Base-by-base conservation (phyloP, 1,284 basidiomycete species). In the Sporisorium graminicola region DNA sequence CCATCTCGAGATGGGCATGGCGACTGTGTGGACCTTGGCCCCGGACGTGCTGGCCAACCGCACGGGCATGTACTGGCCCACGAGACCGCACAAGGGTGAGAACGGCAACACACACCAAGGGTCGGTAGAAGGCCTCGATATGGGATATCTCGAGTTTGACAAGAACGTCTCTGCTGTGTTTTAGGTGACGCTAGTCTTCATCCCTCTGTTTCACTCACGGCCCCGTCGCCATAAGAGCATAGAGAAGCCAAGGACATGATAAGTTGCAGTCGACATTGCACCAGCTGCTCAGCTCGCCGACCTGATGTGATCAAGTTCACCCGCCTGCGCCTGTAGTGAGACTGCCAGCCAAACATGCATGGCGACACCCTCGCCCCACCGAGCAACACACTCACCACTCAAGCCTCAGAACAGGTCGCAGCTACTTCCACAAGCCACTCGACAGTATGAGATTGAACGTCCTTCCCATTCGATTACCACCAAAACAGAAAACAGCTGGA, bases 1-100 rank as follows among this genome's bases (percentile, higher is more conserved):
- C 20, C 80, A 82, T 51, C 43, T 72, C 3, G 43, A 62, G 5
- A 82, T 82, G 79, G 80, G 80, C 20, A 82, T 82, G 80, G 61
- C 58, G 0, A 70, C 68, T 1, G 70, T 67, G 0, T 75, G 72
- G 71, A 60, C 71, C 2, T 51, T 82, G 4, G 74, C 56, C 1
- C 64, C 71, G 0, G 49, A 66, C 2, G 6, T 55, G 8, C 37
- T 79, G 2, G 54, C 37, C 6, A 22, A 64, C 13, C 20, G 46
- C 7, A 35, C 27, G 7, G 50, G 53, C 1, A 31, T 52, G 14
- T 64, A 70, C 42, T 57, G 53, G 61, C 60, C 57, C 3, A 59
- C n/a, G n/a, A n/a, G n/a, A n/a, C n/a, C n/a, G n/a, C n/a, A n/a
- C n/a, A 9, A n/a, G 24, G 18, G n/a, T 1, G 14, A 40, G 18